A percentile compares a stretch with the other conserved stretches of the same genome.
Evolutionary conservation across 2,329 filamentous ascomycete genomes (phyloP).

Genomic region (Hirsutella minnesotensis): DNA sequence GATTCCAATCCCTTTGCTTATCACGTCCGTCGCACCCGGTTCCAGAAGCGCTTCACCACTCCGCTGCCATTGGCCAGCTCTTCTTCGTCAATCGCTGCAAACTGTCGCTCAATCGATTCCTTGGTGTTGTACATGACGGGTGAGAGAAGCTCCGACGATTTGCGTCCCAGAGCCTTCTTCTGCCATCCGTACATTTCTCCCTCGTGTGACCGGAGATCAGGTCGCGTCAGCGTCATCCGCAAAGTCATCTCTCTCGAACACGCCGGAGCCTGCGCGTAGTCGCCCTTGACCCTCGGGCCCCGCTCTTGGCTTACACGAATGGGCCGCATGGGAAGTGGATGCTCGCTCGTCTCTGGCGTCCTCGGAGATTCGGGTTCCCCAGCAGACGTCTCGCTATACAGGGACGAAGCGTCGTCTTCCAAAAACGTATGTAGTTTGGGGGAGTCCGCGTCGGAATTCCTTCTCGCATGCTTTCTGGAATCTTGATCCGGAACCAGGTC

Average conservation of each 20-base stretch:
- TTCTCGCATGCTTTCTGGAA: conserved; percentile 9
- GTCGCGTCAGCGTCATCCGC: conserved; percentile 86
- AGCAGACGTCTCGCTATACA: conserved; percentile 41
- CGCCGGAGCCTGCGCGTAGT: conserved; percentile 39
- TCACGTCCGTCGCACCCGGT: conserved; percentile 39
- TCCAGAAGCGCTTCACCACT: conserved; percentile 53
- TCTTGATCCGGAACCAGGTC: conserved; percentile 28
- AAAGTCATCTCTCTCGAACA: conserved; percentile 81
- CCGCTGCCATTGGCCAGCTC: conserved; percentile 31
- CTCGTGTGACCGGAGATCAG: conserved; percentile 69
- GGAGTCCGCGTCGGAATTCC: conserved; percentile 13
- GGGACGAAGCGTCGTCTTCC: conserved; percentile 43
- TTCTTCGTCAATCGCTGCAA: conserved; percentile 41
- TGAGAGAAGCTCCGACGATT: conserved; percentile 24
- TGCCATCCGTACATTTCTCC: conserved; percentile 63
- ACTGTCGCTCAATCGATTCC: conserved; percentile 41
- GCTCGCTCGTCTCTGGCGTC: conserved; percentile 39
- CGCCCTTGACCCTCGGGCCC: conserved; percentile 17
- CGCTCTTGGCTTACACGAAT: conserved; percentile 14
- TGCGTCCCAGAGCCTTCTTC: conserved; percentile 26
- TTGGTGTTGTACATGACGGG: conserved; percentile 26
- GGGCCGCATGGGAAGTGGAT: conserved; percentile 17
- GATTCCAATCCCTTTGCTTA: too few species aligned
- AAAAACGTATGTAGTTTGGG: conserved; percentile 44
- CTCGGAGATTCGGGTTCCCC: conserved; percentile 48